phyloP scores from a whole-genome alignment of 2,329 filamentous ascomycete species.

The Stachybotrys echinatus region DNA sequence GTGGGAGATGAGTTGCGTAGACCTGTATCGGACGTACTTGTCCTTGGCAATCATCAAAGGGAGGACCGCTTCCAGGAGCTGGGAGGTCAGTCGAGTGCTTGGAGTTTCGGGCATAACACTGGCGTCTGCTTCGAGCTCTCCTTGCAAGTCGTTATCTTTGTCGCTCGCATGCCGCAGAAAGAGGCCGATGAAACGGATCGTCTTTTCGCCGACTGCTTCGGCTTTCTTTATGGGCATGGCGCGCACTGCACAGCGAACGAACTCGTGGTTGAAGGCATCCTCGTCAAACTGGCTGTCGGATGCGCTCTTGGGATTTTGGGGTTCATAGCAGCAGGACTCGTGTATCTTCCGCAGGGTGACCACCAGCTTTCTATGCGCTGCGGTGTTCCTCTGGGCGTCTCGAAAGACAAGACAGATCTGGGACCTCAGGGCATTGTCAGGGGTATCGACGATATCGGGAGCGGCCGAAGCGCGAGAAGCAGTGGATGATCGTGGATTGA shows the following conservation, averaged over 20 bases:
- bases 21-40: conserved; percentile 83
- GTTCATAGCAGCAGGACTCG: conserved; percentile 72
- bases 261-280: conserved; percentile 80
- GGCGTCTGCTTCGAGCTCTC: conserved; percentile 61
- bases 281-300: conserved; percentile 68
- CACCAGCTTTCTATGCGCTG: conserved; percentile 83
- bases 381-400: conserved; percentile 83
- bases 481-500: conserved; percentile 36
- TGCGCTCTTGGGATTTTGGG: conserved; percentile 43
- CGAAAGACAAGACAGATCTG: conserved; percentile 70
- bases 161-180: conserved; percentile 72
- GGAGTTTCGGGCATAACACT: conserved; percentile 76
- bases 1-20: conserved; percentile 85
- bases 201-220: conserved; percentile 79
- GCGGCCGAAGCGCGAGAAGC: conserved; percentile 42
- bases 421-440: conserved; percentile 63
- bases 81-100: conserved; percentile 69
- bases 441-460: conserved; percentile 74
- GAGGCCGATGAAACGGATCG: conserved; percentile 79
- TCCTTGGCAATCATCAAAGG: conserved; percentile 82
- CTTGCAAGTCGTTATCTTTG: conserved; percentile 65
- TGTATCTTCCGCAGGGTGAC: conserved; percentile 87
- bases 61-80: conserved; percentile 67
- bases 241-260: conserved; percentile 75
- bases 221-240: conserved; percentile 87